Evolutionary conservation across 768 basidiomycete species (phyloP), one percentile per base, ranked within the genome.

Genomic region (Boletellus emodensis): DNA sequence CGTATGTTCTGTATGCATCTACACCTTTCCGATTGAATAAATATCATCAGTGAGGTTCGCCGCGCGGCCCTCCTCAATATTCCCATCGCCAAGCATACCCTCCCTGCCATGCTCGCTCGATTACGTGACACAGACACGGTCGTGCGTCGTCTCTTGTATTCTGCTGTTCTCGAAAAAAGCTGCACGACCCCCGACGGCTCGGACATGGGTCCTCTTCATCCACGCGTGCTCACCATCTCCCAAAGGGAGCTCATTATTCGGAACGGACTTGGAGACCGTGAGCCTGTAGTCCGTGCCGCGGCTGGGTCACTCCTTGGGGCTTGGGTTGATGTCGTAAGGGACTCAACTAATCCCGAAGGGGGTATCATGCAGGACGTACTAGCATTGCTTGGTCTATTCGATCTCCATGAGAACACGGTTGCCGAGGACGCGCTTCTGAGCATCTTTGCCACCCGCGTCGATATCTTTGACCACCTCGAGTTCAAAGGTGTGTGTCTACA

Each of bases 211-310:
- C 69, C 78, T 2, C 77, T 82, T 1, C 82, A 94, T 54, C 86
- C 86, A 1, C 73, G 78, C 3, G 74, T 74, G 3, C 72, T 97
- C 35, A 79, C 77, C 2, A 82, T 90, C 24, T 70, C 77, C 0
- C 89, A 94, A 59, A 75, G 94, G 11, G 88, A 92, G 59, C 71
- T 80, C 20, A 79, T 95, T 41, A 81, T 95, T 2, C 78, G 80
- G 17, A 83, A 88, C 60, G 95, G 95, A 2, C 74, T 97, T 3
- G 85, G 89, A 0, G 95, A 97, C 68, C 80, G 95, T 24, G 92
- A 96, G 51, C 72, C 77, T 0, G 64, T 70, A 2, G 92, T 97
- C 3, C 76, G 84, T 28, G 70, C 76, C 15, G 90, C 90, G 1
- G 85, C 93, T 0, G 83, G 78, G 2, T 77, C 77, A 2, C 77